Conservation (phyloP, 257 asterid species). For the Przewalskia tangutica region DNA sequence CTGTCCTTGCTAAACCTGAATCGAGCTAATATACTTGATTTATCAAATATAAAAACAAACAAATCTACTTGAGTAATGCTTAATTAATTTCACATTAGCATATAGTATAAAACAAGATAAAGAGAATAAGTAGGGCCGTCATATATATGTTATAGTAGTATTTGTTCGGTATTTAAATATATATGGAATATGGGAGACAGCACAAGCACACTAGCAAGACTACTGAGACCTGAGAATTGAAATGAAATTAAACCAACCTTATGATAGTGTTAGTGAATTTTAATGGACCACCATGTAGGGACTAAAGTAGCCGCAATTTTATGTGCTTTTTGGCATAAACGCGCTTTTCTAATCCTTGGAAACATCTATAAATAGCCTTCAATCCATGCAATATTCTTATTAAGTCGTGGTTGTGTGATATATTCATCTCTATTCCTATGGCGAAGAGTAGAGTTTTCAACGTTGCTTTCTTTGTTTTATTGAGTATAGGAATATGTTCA, state of each 20-base stretch:
- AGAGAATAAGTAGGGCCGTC: not conserved
- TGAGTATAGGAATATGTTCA: slow-evolving; percentile 35
- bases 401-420: slow-evolving; percentile 2
- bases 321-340: slow-evolving; percentile 17
- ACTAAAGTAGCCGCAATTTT: not conserved
- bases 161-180: too few species aligned
- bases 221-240: not conserved
- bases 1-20: not conserved
- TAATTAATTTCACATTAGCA: not conserved
- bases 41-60: not conserved
- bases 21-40: not conserved
- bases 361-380: slow-evolving; percentile 32
- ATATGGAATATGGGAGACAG: not conserved
- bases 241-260: not conserved
- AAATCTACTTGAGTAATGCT: not conserved
- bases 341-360: slow-evolving; percentile 17
- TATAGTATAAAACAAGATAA: not conserved
- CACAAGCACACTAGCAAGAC: not conserved
- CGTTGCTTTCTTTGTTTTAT: slow-evolving; percentile 27
- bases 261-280: not conserved
- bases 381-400: slow-evolving; percentile 22
- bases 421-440: slow-evolving; percentile 18
- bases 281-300: not conserved
- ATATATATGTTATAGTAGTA: too few species aligned
- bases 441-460: slow-evolving; percentile 13